Conservation (phyloP, 345 rosid species). For the Trapa incisa region DNA sequence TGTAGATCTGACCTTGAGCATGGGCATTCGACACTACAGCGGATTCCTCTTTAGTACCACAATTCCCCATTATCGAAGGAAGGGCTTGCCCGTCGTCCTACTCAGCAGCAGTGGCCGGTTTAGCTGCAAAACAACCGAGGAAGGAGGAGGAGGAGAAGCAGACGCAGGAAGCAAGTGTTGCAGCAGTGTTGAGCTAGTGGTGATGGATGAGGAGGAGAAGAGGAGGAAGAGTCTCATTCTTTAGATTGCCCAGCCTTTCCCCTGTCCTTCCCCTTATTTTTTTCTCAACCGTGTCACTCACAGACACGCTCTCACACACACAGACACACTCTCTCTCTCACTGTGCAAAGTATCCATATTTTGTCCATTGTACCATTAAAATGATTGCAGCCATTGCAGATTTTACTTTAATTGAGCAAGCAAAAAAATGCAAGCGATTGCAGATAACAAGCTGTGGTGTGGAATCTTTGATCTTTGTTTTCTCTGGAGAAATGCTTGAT, state of each 20-base stretch:
- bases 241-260: slow-evolving; percentile 1
- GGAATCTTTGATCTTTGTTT: too few relatives aligned
- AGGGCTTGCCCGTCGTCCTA: neutral
- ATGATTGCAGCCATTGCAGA: too few relatives aligned
- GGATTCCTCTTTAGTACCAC: slow-evolving; percentile 94
- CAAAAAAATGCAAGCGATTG: too few relatives aligned
- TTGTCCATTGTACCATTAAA: too few relatives aligned
- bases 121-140: neutral
- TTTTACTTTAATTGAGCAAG: too few relatives aligned
- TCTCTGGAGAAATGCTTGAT: too few relatives aligned
- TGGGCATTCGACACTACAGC: slow-evolving; percentile 74
- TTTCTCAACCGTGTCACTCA: neutral
- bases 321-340: neutral
- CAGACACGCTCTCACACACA: neutral
- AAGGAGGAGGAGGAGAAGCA: neutral
- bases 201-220: neutral
- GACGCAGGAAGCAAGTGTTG: neutral
- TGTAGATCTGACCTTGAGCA: slow-evolving; percentile 42
- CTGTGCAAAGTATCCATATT: neutral
- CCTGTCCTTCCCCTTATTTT: neutral
- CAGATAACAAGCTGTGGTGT: too few relatives aligned
- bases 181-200: slow-evolving; percentile 2
- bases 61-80: slow-evolving; percentile 60
- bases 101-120: neutral
- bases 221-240: slow-evolving; percentile 16